Evolutionary conservation across 169 alveolate species (phyloP), one percentile per base, ranked within the genome.

Genomic region (Plasmodium cynomolgi): DNA sequence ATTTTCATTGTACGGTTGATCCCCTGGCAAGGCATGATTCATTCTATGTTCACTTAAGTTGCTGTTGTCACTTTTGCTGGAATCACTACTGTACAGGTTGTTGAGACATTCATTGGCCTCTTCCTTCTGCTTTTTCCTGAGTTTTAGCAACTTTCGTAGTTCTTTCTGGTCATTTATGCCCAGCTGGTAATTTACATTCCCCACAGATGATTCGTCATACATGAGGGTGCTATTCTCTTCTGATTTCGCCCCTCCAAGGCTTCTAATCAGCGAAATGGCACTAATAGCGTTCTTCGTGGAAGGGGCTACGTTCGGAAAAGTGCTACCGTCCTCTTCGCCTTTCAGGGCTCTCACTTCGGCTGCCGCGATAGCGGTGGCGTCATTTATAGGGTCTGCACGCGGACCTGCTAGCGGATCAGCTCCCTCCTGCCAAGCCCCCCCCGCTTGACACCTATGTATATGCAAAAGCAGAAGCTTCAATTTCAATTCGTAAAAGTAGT

Each of bases 401-500:
- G 77, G 77, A 68, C n/a, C n/a, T 44, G n/a, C 77, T 6, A 20
- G 17, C n/a, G 77, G 77, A 68, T 1, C 6, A 7, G 77, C 77
- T 26, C 6, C 34, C 26, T 0, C 34, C 15, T 20, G 34, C 15
- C 1, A 1, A 68, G 37, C 7, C 8, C 2, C 20, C 41, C n/a
- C 77, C 37, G 17, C 29, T 3, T 88, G 39, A 15, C 73, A 58
- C 72, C 13, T 58, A 37, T 88, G 80, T 3, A 88, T 56, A 88
- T 41, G 71, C 5, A 88, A 20, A 34, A 88, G 72, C 41, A 88
- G 58, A 62, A 88, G 80, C 47, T 88, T 88, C 56, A 88, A 79
- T 79, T 88, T 88, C 11, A 88, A 62, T 56, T 88, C 94, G 81
- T 34, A 88, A 88, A 88, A 88, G 73, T 88, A 88, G 33, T 79